phyloP scores from a whole-genome alignment of 2,329 filamentous ascomycete genomes.

The Fusarium sp. region DNA sequence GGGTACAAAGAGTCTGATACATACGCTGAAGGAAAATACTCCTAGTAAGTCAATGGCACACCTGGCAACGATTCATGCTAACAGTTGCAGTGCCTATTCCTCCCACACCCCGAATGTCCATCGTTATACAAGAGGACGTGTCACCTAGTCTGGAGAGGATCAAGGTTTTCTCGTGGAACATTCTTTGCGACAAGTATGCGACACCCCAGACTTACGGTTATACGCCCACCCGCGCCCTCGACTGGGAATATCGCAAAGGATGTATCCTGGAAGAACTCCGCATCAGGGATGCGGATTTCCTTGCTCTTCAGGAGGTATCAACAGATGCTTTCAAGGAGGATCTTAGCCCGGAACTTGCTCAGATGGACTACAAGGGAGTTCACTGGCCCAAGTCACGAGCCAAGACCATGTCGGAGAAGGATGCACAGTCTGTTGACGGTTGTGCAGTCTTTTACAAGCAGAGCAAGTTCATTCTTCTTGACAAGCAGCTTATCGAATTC shows the following conservation, averaged over 20 bases:
- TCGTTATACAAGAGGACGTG: conserved; percentile 78
- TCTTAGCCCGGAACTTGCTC: conserved; percentile 86
- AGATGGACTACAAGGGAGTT: conserved; percentile 91
- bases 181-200: conserved; percentile 92
- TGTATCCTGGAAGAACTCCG: conserved; percentile 86
- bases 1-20: conserved; percentile 87
- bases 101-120: conserved; percentile 79
- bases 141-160: conserved; percentile 73
- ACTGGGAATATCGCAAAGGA: conserved; percentile 87
- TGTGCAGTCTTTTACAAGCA: conserved; percentile 97
- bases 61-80: conserved; percentile 20
- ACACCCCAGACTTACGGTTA: conserved; percentile 89
- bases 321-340: conserved; percentile 91
- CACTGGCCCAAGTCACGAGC: conserved; percentile 92
- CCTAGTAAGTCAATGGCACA: conserved; percentile 70
- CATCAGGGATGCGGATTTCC: conserved; percentile 83
- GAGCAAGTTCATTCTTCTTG: conserved; percentile 91
- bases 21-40: conserved; percentile 83
- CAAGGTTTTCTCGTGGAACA: conserved; percentile 93
- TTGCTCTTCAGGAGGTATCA: conserved; percentile 94
- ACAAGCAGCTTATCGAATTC: conserved; percentile 95
- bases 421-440: conserved; percentile 90
- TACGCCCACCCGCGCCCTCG: conserved; percentile 81
- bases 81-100: conserved; percentile 74
- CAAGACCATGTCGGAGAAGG: conserved; percentile 90